phyloP scores from a whole-genome alignment of 768 basidiomycete genomes.

The Boletales sp. region DNA sequence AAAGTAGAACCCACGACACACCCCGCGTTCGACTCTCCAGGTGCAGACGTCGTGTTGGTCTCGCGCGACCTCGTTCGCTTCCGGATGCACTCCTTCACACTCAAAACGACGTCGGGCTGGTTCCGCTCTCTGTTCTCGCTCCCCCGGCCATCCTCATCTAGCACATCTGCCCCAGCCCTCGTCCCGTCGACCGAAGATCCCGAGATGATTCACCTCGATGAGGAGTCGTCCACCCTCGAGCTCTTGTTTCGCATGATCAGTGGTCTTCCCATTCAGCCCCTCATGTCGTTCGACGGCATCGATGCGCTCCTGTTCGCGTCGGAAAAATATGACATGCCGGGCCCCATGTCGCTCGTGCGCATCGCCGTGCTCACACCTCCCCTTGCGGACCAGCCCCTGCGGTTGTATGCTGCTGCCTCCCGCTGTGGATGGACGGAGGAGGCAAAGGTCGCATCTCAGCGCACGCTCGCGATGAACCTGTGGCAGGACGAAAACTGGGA shows the following conservation, averaged over 20 bases:
- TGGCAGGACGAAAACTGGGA: slow-evolving; percentile 43
- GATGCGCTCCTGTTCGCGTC: slow-evolving; percentile 59
- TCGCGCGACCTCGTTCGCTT: slow-evolving; percentile 49
- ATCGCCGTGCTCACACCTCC: slow-evolving; percentile 52
- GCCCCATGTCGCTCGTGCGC: slow-evolving; percentile 57
- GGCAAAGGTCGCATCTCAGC: slow-evolving; percentile 48
- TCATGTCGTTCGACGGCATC: slow-evolving; percentile 50
- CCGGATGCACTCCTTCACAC: slow-evolving; percentile 54
- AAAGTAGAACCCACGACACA: slow-evolving; percentile 34
- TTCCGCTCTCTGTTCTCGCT: slow-evolving; percentile 53
- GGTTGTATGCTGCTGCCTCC: slow-evolving; percentile 52
- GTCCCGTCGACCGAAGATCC: slow-evolving; percentile 13
- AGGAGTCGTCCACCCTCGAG: slow-evolving; percentile 54
- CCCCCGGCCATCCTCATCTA: slow-evolving; percentile 35
- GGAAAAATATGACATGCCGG: slow-evolving; percentile 71
- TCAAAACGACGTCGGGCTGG: slow-evolving; percentile 63
- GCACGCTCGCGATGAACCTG: slow-evolving; percentile 53
- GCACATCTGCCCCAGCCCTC: background rate
- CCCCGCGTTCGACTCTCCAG: slow-evolving; percentile 47
- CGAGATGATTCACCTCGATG: slow-evolving; percentile 51
- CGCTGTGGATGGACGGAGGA: slow-evolving; percentile 60
- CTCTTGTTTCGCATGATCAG: slow-evolving; percentile 58
- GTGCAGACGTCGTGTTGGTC: slow-evolving; percentile 54
- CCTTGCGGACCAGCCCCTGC: slow-evolving; percentile 47
- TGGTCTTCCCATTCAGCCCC: slow-evolving; percentile 48